These are phyloP conservation scores for Anethum foeniculum DNA, from an alignment of 140 eudicot genomes.

Conservation along the genomic window DNA sequence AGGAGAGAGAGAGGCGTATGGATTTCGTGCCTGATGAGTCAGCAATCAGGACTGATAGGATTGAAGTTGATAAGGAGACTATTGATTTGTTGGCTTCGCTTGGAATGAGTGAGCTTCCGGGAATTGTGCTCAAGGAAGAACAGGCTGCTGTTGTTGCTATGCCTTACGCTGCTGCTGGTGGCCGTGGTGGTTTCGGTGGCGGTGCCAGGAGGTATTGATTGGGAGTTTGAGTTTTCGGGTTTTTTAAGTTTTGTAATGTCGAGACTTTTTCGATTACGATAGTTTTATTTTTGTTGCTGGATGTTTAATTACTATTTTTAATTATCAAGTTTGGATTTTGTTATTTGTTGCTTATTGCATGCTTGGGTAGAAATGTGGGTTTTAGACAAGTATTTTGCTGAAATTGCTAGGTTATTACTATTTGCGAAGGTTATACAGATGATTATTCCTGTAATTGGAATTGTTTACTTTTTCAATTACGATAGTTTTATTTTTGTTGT, in stretches of 20 bases:
- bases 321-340: background rate
- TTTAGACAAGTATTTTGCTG: background rate
- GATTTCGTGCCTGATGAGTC: slow-evolving; percentile 43
- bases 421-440: background rate
- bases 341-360: background rate
- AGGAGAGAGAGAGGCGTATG: slow-evolving; percentile 50
- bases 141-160: background rate
- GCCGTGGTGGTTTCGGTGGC: background rate
- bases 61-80: slow-evolving; percentile 41
- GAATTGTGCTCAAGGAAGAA: slow-evolving; percentile 28
- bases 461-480: background rate
- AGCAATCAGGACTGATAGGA: slow-evolving; percentile 32
- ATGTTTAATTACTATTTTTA: background rate
- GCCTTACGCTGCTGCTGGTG: background rate
- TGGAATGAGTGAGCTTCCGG: slow-evolving; percentile 38
- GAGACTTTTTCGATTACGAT: background rate
- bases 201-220: slow-evolving; percentile 13
- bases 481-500: background rate
- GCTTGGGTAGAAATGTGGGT: background rate
- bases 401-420: background rate
- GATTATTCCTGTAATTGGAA: no score
- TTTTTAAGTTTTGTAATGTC: background rate
- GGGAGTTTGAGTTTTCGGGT: no score
- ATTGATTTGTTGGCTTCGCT: slow-evolving; percentile 29
- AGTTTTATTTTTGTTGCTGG: background rate